Evolutionary conservation across 805 yeast species (phyloP).

Genomic region (Wickerhamiella qilinensis): DNA sequence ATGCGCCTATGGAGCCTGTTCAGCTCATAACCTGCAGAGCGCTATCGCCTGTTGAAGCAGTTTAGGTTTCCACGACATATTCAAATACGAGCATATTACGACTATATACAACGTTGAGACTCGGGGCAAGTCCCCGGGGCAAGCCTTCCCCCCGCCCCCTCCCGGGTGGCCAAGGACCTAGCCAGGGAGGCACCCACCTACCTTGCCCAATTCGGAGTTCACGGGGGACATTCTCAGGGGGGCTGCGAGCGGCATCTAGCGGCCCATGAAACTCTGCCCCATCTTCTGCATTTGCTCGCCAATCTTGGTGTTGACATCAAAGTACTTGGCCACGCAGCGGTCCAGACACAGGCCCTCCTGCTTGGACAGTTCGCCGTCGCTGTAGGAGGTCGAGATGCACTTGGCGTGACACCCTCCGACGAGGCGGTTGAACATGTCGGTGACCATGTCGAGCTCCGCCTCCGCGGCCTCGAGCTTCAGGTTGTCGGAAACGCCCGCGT

Average conservation of each 20-base stretch:
- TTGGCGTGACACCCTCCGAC: slow-evolving; percentile 80
- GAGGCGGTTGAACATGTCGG: slow-evolving; percentile 89
- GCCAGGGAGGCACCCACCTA: too few relatives aligned
- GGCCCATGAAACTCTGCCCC: slow-evolving; percentile 16
- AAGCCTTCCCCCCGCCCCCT: too few relatives aligned
- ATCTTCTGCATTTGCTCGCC: slow-evolving; percentile 41
- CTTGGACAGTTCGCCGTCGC: slow-evolving; percentile 60
- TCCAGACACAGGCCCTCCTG: slow-evolving; percentile 78
- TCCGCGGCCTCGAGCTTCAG: slow-evolving; percentile 58
- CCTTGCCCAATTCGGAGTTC: too few relatives aligned
- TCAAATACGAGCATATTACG: too few relatives aligned
- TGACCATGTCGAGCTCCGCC: slow-evolving; percentile 91
- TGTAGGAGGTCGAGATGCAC: slow-evolving; percentile 51
- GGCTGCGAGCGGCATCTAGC: too few relatives aligned
- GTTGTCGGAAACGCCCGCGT: slow-evolving; percentile 21
- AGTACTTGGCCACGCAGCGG: slow-evolving; percentile 90
- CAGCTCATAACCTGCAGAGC: slow-evolving; percentile 1
- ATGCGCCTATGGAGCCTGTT: slow-evolving; percentile 51
- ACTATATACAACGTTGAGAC: too few relatives aligned
- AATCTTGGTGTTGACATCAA: slow-evolving; percentile 85
- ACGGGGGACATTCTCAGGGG: too few relatives aligned
- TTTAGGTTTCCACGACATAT: too few relatives aligned
- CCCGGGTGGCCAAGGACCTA: too few relatives aligned
- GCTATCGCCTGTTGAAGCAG: too few relatives aligned
- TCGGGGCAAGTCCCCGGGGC: too few relatives aligned